These are phyloP conservation scores for Rhizopogon salebrosus DNA, from an alignment of 768 basidiomycete species.

Conservation along the genomic window DNA sequence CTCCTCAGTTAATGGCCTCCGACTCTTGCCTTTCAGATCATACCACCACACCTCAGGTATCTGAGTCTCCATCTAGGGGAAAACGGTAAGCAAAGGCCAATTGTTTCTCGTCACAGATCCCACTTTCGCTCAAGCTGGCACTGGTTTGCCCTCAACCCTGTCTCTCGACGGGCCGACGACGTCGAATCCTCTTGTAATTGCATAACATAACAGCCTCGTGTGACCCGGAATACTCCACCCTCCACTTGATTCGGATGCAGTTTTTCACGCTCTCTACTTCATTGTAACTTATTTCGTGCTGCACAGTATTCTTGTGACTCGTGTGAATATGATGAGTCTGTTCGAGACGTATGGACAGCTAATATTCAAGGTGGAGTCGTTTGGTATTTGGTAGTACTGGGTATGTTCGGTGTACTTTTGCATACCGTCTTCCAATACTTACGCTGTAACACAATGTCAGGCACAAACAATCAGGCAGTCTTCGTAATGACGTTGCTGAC, in stretches of 20 bases:
- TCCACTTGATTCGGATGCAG: constrained; percentile 36
- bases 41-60: too few species aligned
- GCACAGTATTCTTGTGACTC: constrained; percentile 11
- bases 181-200: too few species aligned
- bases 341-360: constrained; percentile 55
- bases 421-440: neutral
- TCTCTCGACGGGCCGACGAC: too few species aligned
- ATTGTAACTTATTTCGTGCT: neutral
- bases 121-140: too few species aligned
- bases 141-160: too few species aligned
- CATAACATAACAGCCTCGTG: constrained; percentile 57
- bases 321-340: constrained; percentile 32
- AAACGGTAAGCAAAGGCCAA: too few species aligned
- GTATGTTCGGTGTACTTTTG: constrained; percentile 28
- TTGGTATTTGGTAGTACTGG: constrained; percentile 57
- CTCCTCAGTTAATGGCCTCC: too few species aligned
- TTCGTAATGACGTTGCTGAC: constrained; percentile 46
- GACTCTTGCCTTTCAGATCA: too few species aligned
- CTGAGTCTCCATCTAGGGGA: too few species aligned
- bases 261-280: neutral
- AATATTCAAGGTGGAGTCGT: constrained; percentile 41
- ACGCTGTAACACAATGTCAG: constrained; percentile 35
- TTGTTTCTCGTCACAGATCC: too few species aligned
- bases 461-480: constrained; percentile 47
- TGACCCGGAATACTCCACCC: constrained; percentile 41